Conservation (phyloP, 2,329 filamentous ascomycete genomes). For the Talaromyces piceae region DNA sequence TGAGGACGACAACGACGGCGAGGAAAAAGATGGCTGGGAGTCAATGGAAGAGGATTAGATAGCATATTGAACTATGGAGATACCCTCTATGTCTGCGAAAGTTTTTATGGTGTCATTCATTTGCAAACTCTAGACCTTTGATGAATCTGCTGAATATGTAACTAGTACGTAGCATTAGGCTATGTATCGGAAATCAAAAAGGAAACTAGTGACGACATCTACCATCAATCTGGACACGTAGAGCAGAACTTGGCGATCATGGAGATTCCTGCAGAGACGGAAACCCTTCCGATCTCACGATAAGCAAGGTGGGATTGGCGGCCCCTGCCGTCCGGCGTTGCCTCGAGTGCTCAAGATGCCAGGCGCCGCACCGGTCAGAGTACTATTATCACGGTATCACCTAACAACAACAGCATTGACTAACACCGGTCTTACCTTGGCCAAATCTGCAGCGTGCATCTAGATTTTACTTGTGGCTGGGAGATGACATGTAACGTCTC, state of each 20-base stretch:
- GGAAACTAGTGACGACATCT: not conserved
- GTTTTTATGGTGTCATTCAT: too few relatives aligned
- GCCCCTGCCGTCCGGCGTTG: not conserved
- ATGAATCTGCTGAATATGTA: too few relatives aligned
- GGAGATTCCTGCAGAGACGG: not conserved
- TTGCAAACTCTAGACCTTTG: too few relatives aligned
- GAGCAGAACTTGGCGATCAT: not conserved
- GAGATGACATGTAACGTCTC: not conserved
- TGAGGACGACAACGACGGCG: slow-evolving; percentile 46
- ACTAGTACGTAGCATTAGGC: too few relatives aligned
- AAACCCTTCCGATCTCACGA: not conserved
- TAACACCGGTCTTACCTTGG: too few relatives aligned
- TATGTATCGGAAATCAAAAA: too few relatives aligned
- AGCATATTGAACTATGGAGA: not conserved
- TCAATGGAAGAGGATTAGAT: slow-evolving; percentile 47
- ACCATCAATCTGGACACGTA: not conserved
- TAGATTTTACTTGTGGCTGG: not conserved
- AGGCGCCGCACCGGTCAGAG: not conserved
- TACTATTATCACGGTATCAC: too few relatives aligned
- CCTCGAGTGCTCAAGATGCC: not conserved
- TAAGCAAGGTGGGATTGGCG: not conserved
- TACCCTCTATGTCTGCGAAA: too few relatives aligned
- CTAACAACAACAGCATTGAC: not conserved
- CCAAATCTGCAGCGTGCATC: too few relatives aligned
- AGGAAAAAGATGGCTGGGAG: slow-evolving; percentile 44